Evolutionary conservation across 768 basidiomycete genomes (phyloP), one percentile per base, ranked within the genome.

Genomic region (Collybia sordida): DNA sequence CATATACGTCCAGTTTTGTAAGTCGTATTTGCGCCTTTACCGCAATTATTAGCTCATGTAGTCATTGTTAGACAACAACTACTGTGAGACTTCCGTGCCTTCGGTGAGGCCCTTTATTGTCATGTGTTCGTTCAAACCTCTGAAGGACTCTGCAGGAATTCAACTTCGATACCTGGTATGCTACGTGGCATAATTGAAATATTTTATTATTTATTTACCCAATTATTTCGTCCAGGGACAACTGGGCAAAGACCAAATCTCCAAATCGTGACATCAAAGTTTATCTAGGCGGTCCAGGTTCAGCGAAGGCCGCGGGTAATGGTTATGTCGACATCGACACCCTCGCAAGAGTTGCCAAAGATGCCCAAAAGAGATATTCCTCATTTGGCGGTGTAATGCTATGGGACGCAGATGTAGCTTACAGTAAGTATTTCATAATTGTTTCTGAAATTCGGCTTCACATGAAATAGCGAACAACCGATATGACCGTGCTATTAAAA

Each of bases 1-100:
- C 1, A 68, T 89, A 50, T 87, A 83, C 59, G 85, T 88, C 28
- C 87, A 87, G 61, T 85, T 88, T 62, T 81, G 79, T 78, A 58
- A 52, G 74, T 59, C 2, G 28, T 22, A 8, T 38, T 42, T 53
- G 4, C 15, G 42, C 49, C 51, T 34, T 24, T 24, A 31, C 28
- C 22, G 8, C 3, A 42, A 24, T 17, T 19, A 38, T 43, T 21
- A 46, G 46, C 44, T 47, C 39, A 53, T 47, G 28, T 51, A 38
- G 23, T 31, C 42, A 42, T 37, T 43, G 23, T 27, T 37, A 73
- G 72, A 77, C 50, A 85, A 85, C 64, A 86, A 85, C 62, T 81
- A 69, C 59, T 86, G 84, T 55, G 77, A 69, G 59, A 64, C 64
- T 6, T 72, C 72, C 8, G 56, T 44, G 23, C 70, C 69, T 44